A percentile compares a stretch with the other conserved stretches of the same genome.
Conservation (phyloP, 169 alveolate genomes). For the Cryptosporidium parvum region DNA sequence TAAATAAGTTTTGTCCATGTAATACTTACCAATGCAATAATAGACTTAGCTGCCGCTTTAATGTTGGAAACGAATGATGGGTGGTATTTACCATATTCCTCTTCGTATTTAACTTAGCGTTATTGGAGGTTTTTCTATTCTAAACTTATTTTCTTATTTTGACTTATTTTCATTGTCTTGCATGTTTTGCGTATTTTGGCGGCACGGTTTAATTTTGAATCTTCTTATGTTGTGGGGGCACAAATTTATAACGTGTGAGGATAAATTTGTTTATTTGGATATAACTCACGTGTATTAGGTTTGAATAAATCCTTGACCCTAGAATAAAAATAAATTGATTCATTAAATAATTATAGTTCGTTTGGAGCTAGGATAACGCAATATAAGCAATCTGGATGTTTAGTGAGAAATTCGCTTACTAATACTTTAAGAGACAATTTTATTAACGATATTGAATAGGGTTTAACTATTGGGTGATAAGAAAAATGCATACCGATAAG, state of each 20-base stretch:
- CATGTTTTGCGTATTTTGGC: neutral
- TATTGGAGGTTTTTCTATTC: constrained; percentile 3
- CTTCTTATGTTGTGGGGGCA: neutral
- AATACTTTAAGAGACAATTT: neutral
- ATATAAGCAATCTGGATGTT: neutral
- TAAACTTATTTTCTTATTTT: neutral
- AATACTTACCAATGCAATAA: neutral
- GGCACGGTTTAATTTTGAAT: neutral
- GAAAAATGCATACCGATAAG: constrained; percentile 7
- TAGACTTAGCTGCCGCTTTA: constrained; percentile 1
- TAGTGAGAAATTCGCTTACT: neutral
- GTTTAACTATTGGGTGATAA: neutral
- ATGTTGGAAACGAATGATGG: constrained; percentile 29
- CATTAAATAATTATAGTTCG: neutral
- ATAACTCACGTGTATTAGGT: neutral
- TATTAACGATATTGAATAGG: neutral
- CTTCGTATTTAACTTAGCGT: constrained; percentile 3
- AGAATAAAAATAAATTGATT: neutral
- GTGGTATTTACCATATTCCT: constrained; percentile 32
- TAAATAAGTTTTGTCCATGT: neutral
- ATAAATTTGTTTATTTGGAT: neutral
- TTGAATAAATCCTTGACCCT: neutral
- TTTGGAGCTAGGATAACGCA: neutral
- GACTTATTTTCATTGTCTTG: neutral
- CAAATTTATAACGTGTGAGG: neutral